These are phyloP conservation scores for Phoma sp. DNA, from an alignment of 2,329 filamentous ascomycete genomes.

Conservation along the genomic window DNA sequence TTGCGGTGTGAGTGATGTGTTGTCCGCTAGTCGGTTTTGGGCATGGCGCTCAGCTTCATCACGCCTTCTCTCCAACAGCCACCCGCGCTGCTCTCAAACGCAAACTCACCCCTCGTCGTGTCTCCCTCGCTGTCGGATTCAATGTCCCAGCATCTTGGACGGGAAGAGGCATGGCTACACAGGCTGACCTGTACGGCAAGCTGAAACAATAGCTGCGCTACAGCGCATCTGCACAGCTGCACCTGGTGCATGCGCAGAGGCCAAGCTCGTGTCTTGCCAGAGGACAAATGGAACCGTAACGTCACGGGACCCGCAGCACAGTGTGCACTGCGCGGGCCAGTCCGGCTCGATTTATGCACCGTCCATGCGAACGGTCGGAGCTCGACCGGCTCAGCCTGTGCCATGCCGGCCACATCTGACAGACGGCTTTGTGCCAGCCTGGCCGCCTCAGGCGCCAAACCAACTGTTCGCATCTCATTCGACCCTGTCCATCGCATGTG, in stretches of 20 bases:
- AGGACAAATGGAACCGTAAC: slow-evolving; percentile 16
- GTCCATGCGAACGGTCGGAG: slow-evolving; percentile 43
- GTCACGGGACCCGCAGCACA: slow-evolving; percentile 37
- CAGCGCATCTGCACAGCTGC: slow-evolving; percentile 16
- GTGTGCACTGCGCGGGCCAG: slow-evolving; percentile 25
- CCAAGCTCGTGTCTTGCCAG: slow-evolving; percentile 17
- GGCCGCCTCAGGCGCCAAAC: slow-evolving; percentile 45
- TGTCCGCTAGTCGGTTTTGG: slow-evolving; percentile 28
- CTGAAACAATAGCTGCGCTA: slow-evolving; percentile 39
- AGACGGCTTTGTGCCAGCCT: slow-evolving; percentile 20
- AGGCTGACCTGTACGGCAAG: slow-evolving; percentile 29
- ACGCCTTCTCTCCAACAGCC: slow-evolving; percentile 39
- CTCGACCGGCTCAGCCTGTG: slow-evolving; percentile 3
- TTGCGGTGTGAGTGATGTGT: slow-evolving; percentile 50
- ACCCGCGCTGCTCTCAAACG: slow-evolving; percentile 22
- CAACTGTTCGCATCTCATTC: slow-evolving; percentile 44
- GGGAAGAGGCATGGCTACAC: slow-evolving; percentile 32
- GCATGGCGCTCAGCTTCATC: slow-evolving; percentile 29
- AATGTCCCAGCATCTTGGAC: slow-evolving; percentile 33
- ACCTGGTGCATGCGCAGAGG: slow-evolving; percentile 22
- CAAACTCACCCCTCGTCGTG: slow-evolving; percentile 24
- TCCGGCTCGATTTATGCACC: slow-evolving; percentile 31
- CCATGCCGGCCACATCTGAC: slow-evolving; percentile 34
- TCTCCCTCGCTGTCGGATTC: slow-evolving; percentile 28
- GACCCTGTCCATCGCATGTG: slow-evolving; percentile 21